Percentiles rank a stretch among this genome's conserved stretches.
Conservation (phyloP, 306 rosid species). For the Vigna nakashimae region DNA sequence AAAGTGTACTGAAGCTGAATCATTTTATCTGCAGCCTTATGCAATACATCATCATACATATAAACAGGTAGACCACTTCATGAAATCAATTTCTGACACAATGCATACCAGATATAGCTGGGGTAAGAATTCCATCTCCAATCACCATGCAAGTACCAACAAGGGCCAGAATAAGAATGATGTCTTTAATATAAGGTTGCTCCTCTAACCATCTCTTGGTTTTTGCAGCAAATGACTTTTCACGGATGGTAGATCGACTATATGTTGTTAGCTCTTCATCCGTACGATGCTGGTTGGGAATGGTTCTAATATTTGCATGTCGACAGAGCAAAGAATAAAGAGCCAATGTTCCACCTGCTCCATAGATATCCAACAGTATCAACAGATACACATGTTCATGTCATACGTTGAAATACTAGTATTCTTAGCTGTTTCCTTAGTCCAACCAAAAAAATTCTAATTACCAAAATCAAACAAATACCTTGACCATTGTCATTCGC, state of each 20-base stretch:
- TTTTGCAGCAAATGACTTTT: constrained; percentile 79
- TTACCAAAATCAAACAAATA: constrained; percentile 46
- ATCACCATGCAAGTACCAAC: constrained; percentile 92
- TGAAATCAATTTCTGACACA: constrained; percentile 34
- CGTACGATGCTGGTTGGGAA: constrained; percentile 85
- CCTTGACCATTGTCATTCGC: constrained; percentile 99
- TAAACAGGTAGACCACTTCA: not conserved
- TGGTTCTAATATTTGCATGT: constrained; percentile 80
- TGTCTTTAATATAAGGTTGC: constrained; percentile 55
- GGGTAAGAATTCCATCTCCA: constrained; percentile 95
- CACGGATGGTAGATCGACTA: constrained; percentile 78
- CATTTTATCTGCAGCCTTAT: constrained; percentile 1
- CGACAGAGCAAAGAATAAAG: constrained; percentile 90
- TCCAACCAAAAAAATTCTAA: constrained; percentile 28
- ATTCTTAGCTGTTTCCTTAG: constrained; percentile 2
- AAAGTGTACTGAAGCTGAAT: constrained; percentile 7
- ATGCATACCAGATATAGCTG: constrained; percentile 79
- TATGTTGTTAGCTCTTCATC: constrained; percentile 88
- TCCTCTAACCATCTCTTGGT: constrained; percentile 81
- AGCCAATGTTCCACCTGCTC: constrained; percentile 86
- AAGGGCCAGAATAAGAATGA: constrained; percentile 78
- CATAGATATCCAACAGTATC: constrained; percentile 33
- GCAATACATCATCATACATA: constrained; percentile 13
- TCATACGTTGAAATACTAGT: constrained; percentile 5
- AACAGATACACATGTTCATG: constrained; percentile 4